A percentile compares a stretch with the other conserved stretches of the same genome.
phyloP scores from a whole-genome alignment of 208 protist genomes.

The Leishmania braziliensis region DNA sequence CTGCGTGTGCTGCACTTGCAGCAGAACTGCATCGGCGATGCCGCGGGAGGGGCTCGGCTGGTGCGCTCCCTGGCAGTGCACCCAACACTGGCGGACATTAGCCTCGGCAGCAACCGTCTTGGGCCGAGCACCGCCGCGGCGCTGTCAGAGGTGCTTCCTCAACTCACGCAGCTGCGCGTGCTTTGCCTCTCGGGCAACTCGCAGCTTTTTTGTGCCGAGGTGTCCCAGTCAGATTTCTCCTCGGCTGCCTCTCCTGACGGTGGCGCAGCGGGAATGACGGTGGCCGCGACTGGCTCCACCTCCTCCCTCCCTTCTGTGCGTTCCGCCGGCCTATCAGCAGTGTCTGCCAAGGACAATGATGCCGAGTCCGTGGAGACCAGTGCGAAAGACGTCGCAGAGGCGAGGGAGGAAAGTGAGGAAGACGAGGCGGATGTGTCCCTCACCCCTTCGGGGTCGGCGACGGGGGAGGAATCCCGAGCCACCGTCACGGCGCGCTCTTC shows the following conservation, averaged over 20 bases:
- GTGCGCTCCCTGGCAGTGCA: conserved; percentile 54
- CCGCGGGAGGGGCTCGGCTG: conserved; percentile 62
- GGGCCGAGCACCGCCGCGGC: conserved; percentile 40
- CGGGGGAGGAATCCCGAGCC: background rate
- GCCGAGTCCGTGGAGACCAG: background rate
- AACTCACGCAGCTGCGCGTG: conserved; percentile 41
- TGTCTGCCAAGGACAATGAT: background rate
- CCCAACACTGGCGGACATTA: conserved; percentile 52
- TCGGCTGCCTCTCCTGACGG: background rate
- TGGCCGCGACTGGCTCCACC: background rate
- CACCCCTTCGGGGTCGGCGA: background rate
- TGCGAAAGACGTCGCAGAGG: background rate
- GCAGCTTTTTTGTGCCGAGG: conserved; percentile 31
- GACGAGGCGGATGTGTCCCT: background rate
- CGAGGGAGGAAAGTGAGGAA: background rate
- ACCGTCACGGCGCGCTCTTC: conserved; percentile 11
- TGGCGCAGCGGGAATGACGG: background rate
- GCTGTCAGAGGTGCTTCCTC: conserved; percentile 60
- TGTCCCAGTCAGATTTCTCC: background rate
- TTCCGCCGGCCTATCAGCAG: background rate
- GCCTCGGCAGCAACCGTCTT: conserved; percentile 81
- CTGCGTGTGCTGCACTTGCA: conserved; percentile 73
- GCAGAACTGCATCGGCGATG: conserved; percentile 81
- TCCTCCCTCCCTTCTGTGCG: background rate
- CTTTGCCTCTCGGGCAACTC: conserved; percentile 79